Percentiles rank a stretch among this genome's conserved stretches.
Conservation (phyloP, 495 filamentous ascomycete genomes). For the Penicillium lividum region DNA sequence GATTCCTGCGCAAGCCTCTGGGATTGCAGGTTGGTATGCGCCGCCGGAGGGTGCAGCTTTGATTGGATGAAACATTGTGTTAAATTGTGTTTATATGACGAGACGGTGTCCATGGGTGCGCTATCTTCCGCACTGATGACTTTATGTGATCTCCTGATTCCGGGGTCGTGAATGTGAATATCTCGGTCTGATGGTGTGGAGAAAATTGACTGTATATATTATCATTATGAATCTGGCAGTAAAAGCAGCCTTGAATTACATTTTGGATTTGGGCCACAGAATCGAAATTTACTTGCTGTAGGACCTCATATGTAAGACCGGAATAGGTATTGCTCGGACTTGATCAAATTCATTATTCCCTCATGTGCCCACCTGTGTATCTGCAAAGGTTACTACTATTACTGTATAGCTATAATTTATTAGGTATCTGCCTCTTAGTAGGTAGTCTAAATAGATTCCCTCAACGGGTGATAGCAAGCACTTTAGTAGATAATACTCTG, state of each 20-base stretch:
- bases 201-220: conserved; percentile 21
- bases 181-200: neutral
- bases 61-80: neutral
- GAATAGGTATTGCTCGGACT: too few relatives aligned
- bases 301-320: too few relatives aligned
- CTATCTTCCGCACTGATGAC: conserved; percentile 18
- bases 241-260: neutral
- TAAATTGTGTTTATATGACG: neutral
- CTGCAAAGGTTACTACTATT: too few relatives aligned
- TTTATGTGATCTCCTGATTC: neutral
- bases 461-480: too few relatives aligned
- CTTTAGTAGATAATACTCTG: too few relatives aligned
- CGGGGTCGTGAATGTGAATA: neutral
- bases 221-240: neutral
- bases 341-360: too few relatives aligned
- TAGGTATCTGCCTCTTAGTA: too few relatives aligned
- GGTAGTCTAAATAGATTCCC: too few relatives aligned
- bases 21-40: conserved; percentile 71
- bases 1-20: conserved; percentile 87
- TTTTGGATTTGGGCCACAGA: too few relatives aligned
- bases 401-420: too few relatives aligned
- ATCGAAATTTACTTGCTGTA: too few relatives aligned
- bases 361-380: too few relatives aligned
- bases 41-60: conserved; percentile 32
- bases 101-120: neutral